phyloP scores from a whole-genome alignment of 2,329 filamentous ascomycete genomes.

The Fusarium phyllophilum region DNA sequence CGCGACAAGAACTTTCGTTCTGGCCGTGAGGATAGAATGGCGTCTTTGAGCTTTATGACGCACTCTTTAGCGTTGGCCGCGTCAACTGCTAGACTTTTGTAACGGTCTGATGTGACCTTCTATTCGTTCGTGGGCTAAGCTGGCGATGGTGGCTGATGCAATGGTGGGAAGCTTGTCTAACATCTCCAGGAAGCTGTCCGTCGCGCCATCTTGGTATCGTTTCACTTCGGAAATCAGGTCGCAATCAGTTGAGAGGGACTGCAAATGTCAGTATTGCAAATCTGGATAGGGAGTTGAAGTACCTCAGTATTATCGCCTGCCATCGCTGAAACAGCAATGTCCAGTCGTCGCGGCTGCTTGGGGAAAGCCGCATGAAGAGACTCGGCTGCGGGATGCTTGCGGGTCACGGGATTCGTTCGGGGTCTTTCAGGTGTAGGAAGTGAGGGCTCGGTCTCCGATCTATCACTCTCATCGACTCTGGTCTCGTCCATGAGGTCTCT shows the following conservation, averaged over 20 bases:
- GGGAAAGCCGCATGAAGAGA: not conserved
- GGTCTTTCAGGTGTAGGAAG: not conserved
- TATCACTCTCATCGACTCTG: no score
- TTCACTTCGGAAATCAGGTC: not conserved
- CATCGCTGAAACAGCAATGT: not conserved
- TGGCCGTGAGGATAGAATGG: no score
- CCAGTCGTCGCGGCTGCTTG: not conserved
- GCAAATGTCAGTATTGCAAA: not conserved
- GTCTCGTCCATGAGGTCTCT: not conserved
- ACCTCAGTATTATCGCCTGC: rapidly evolving
- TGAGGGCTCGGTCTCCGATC: not conserved
- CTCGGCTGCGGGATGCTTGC: not conserved
- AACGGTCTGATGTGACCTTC: no score
- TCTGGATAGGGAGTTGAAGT: rapidly evolving
- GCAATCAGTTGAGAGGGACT: not conserved
- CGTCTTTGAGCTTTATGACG: no score
- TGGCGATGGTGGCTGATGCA: no score
- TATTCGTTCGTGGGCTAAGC: no score
- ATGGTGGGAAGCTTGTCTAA: no score
- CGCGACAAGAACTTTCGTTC: no score
- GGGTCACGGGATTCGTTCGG: not conserved
- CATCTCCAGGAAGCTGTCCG: not conserved
- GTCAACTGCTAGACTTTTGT: no score
- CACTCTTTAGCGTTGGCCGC: no score
- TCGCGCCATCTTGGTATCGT: not conserved